phyloP scores from a whole-genome alignment of 352 stramenopile genomes.

The Globisporangium paddicum region DNA sequence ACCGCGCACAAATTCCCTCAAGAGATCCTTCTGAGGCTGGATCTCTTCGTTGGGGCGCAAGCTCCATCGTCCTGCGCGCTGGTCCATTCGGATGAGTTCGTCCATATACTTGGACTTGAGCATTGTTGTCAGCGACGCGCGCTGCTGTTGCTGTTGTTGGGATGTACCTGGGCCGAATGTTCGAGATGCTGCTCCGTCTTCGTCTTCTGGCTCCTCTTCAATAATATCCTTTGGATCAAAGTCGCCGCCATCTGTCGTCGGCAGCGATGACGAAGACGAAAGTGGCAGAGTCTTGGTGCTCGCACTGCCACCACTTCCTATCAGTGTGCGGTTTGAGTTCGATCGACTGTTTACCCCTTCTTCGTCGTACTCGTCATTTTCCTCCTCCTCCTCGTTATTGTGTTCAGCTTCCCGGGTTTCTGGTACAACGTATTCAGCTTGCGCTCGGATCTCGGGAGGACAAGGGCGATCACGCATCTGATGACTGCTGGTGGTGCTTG shows the following conservation, averaged over 20 bases:
- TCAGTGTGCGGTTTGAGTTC: slow-evolving; percentile 46
- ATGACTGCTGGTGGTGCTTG: slow-evolving; percentile 17
- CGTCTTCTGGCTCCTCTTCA: slow-evolving; percentile 38
- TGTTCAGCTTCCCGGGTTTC: background rate
- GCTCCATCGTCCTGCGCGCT: slow-evolving; percentile 33
- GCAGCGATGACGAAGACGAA: slow-evolving; percentile 38
- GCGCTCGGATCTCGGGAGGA: slow-evolving; percentile 6
- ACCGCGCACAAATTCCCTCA: slow-evolving; percentile 66
- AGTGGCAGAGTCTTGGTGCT: slow-evolving; percentile 52
- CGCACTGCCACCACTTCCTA: slow-evolving; percentile 38
- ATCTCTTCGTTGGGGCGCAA: slow-evolving; percentile 21
- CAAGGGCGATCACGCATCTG: background rate
- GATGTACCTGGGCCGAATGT: background rate
- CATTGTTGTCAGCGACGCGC: slow-evolving; percentile 50
- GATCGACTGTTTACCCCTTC: slow-evolving; percentile 14
- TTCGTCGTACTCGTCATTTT: slow-evolving; percentile 16
- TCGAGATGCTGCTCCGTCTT: slow-evolving; percentile 17
- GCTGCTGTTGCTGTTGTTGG: slow-evolving; percentile 8
- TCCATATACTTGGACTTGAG: slow-evolving; percentile 58
- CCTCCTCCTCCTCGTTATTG: slow-evolving; percentile 22
- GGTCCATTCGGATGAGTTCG: slow-evolving; percentile 41
- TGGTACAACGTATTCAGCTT: background rate
- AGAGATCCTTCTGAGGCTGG: slow-evolving; percentile 41
- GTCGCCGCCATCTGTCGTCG: slow-evolving; percentile 31
- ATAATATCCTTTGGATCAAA: slow-evolving; percentile 27